Base-by-base conservation (phyloP, 441 rosid genomes). In the Erysimum pusillum region DNA sequence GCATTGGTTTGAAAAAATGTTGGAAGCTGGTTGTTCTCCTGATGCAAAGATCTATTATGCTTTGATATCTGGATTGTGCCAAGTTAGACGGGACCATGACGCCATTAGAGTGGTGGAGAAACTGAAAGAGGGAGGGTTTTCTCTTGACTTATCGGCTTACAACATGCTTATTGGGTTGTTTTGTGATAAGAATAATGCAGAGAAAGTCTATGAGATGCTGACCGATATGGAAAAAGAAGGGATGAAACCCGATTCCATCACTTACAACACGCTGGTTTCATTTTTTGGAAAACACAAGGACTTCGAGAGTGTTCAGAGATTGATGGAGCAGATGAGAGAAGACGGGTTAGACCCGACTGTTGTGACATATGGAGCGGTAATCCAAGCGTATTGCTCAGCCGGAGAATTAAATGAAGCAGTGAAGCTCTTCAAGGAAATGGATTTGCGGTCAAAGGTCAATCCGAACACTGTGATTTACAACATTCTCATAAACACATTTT, bases 401-500 rank as follows among this genome's bases (percentile, higher is more conserved):
- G 87, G 85, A 10, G 52, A 81, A 12, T 42, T 81, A 8, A 79
- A 83, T 64, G 86, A 85, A 76, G 96, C 94, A 20, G 75, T 86
- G 85, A 71, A 84, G 64, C 76, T 89, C 65, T 89, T 89, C 71
- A 71, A 39, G 35, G 80, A 74, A 45, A 86, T 90, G 90, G 51
- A 69, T 57, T 60, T 75, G 5, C 28, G 54, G 44, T 80, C 83
- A 3, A 86, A 76, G 73, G 76, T 87, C 41, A 51, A 63, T 31
- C 89, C 94, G 15, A 87, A 87, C 80, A 83, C 86, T 3, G 88
- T 78, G 36, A 85, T 86, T 57, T 91, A 89, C 78, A 90, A 86
- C 75, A 88, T 84, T 65, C 83, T 92, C 62, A 85, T 90, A 49
- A 81, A 87, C 31, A 66, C 84, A 1, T 60, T 87, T 56, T 86